These are phyloP conservation scores for Rhizopus microsporus DNA, from an alignment of 371 early-diverging fungal genomes.

Conservation along the genomic window DNA sequence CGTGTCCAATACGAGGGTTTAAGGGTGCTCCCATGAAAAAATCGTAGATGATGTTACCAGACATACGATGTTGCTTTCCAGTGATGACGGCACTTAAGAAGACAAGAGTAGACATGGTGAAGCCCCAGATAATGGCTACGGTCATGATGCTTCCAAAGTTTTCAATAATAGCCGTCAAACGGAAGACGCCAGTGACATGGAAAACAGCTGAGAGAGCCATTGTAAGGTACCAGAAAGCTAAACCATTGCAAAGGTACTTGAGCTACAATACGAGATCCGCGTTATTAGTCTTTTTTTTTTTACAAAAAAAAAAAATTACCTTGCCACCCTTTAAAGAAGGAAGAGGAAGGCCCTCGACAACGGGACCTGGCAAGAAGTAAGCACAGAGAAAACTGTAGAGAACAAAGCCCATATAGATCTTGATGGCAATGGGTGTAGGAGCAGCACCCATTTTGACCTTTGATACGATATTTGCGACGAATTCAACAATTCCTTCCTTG, in stretches of 20 bases:
- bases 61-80: constrained; percentile 59
- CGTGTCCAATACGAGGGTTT: constrained; percentile 75
- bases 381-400: constrained; percentile 60
- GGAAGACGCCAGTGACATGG: constrained; percentile 54
- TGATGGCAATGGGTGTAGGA: constrained; percentile 58
- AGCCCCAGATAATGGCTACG: constrained; percentile 58
- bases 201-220: constrained; percentile 47
- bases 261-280: constrained; percentile 26
- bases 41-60: constrained; percentile 80
- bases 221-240: constrained; percentile 57
- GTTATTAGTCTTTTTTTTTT: not conserved
- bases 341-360: constrained; percentile 68
- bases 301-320: too few relatives aligned
- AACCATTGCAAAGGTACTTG: constrained; percentile 62
- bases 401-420: constrained; percentile 63
- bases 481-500: constrained; percentile 37
- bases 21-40: constrained; percentile 73
- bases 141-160: constrained; percentile 67
- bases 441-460: constrained; percentile 45
- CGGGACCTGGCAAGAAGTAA: constrained; percentile 69
- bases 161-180: constrained; percentile 57
- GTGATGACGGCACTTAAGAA: constrained; percentile 36
- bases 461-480: constrained; percentile 44
- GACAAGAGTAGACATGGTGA: constrained; percentile 47
- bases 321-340: constrained; percentile 63